Evolutionary conservation across 306 rosid species (phyloP), one percentile per base, ranked within the genome.

Genomic region (Vigna reflexopilosa): DNA sequence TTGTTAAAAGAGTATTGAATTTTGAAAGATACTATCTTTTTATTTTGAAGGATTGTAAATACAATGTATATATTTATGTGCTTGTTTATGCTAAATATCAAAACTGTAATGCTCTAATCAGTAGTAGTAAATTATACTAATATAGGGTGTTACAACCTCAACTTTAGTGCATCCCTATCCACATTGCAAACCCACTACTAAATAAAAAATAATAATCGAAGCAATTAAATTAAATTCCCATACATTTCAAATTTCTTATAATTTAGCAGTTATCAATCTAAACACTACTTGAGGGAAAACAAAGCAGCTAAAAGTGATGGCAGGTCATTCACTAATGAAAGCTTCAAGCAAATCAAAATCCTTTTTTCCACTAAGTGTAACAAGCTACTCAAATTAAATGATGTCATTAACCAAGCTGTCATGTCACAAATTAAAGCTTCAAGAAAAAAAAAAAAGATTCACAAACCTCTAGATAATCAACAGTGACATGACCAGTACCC

Each of bases 401-500:
- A 70, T 17, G 28, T 14, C 28, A 7, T 32, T 63, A 72, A 72
- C 34, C 57, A 70, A 70, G 56, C 14, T 24, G 30, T 17, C 45
- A 26, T 80, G 36, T 76, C 82, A 71, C 73, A 77, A 36, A 79
- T 22, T 62, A 83, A 80, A 80, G 63, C 17, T 58, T 78, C 47
- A 70, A 30, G 20, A 49, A 0, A 42, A 19, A 66, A 38, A 32
- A 32, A 34, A 30, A 30, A 30, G 66, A 57, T 65, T 26, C 51
- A 84, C 87, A 77, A 40, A 94, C 98, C 97, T 94, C 98, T 81
- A 90, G 30, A 86, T 88, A 94, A 86, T 94, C 97, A 79, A 94
- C 91, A 81, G 91, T 75, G 73, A 89, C 92, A 76, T 94, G 96
- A 42, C 98, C 97, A 76, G 98, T 94, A 73, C 98, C 98, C 86